Percentiles rank a stretch among this genome's conserved stretches.
Evolutionary conservation across 2,329 filamentous ascomycete species (phyloP).

Genomic region (Diaporthe amygdali): DNA sequence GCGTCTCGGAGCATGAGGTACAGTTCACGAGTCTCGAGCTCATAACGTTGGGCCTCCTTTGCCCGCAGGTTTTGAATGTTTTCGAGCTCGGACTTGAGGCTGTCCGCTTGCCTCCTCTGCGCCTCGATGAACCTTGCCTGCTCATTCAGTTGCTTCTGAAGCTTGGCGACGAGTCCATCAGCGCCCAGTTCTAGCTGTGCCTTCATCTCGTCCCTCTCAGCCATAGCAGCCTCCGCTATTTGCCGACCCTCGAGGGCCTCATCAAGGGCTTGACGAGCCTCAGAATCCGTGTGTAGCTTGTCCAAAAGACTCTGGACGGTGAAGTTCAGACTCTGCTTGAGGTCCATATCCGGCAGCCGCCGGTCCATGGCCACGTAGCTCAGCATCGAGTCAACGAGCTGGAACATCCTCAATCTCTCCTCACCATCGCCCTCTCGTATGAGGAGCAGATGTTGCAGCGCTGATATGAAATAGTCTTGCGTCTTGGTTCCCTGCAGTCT

Average conservation of each 20-base stretch:
- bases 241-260: slow-evolving; percentile 89
- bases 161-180: slow-evolving; percentile 88
- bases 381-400: slow-evolving; percentile 97
- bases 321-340: slow-evolving; percentile 97
- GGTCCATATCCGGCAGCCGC: slow-evolving; percentile 91
- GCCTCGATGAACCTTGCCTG: slow-evolving; percentile 90
- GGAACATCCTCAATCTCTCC: slow-evolving; percentile 93
- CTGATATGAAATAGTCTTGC: slow-evolving; percentile 94
- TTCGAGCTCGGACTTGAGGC: slow-evolving; percentile 86
- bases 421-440: slow-evolving; percentile 92
- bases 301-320: slow-evolving; percentile 95
- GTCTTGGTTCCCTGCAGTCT: slow-evolving; percentile 83
- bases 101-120: slow-evolving; percentile 83
- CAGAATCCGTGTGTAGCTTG: slow-evolving; percentile 94
- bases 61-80: slow-evolving; percentile 84
- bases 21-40: slow-evolving; percentile 92
- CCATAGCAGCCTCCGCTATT: slow-evolving; percentile 93
- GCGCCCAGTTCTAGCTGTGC: slow-evolving; percentile 88
- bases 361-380: slow-evolving; percentile 99
- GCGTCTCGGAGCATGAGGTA: slow-evolving; percentile 98
- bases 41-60: slow-evolving; percentile 91
- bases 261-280: slow-evolving; percentile 89
- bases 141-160: slow-evolving; percentile 94
- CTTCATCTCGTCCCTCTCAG: slow-evolving; percentile 94
- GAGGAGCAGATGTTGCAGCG: slow-evolving; percentile 91